phyloP scores from a whole-genome alignment of 176 grass and related monocot genomes.

The Avena sativa region DNA sequence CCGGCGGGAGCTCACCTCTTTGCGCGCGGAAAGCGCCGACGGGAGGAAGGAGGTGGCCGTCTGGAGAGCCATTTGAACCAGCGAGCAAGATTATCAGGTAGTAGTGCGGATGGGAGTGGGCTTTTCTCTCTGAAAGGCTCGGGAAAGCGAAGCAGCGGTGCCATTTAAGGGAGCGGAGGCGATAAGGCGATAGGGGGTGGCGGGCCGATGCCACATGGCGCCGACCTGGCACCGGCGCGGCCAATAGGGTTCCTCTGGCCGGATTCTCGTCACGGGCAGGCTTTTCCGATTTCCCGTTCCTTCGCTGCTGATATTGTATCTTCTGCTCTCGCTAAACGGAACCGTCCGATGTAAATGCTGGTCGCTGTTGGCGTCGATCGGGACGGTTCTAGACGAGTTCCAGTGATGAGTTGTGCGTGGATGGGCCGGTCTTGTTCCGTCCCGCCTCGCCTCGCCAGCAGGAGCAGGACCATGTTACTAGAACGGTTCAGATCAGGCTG shows the following conservation, averaged over 20 bases:
- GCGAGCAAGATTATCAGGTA: background rate
- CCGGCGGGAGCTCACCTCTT: conserved; percentile 54
- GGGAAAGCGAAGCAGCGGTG: conserved; percentile 17
- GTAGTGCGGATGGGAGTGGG: background rate
- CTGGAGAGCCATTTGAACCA: conserved; percentile 74
- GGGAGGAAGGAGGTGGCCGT: conserved; percentile 77
- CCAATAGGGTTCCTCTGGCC: conserved; percentile 60
- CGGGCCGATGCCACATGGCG: conserved; percentile 32
- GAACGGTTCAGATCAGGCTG: background rate
- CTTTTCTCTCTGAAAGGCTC: background rate
- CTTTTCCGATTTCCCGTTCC: background rate
- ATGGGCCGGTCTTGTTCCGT: conserved; percentile 32
- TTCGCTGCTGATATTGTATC: conserved; percentile 20
- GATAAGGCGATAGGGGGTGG: conserved; percentile 79
- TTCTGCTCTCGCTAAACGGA: background rate
- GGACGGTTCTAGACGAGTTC: conserved; percentile 32
- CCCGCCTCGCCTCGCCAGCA: background rate
- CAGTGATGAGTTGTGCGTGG: conserved; percentile 14
- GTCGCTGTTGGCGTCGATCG: conserved; percentile 43
- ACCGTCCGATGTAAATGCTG: background rate
- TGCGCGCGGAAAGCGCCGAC: conserved; percentile 72
- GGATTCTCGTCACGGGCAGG: conserved; percentile 58
- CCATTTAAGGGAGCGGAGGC: conserved; percentile 5
- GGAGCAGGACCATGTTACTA: background rate
- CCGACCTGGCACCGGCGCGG: conserved; percentile 40